These are phyloP conservation scores for Symbiodinium natans DNA, from an alignment of 73 alveolate species.

Conservation along the genomic window DNA sequence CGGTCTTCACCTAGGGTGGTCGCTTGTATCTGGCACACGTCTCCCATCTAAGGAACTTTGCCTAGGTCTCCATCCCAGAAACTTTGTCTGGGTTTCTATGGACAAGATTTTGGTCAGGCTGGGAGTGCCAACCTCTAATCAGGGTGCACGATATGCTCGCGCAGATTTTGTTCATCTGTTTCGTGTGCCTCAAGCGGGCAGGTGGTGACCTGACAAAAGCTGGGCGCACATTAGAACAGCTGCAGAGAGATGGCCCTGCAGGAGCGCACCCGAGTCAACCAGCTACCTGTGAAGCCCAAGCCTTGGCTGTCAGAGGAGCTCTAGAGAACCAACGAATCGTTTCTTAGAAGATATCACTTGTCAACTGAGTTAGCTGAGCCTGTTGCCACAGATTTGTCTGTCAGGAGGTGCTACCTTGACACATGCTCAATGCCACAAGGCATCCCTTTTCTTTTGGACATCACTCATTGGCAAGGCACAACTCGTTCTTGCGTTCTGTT, in stretches of 20 bases:
- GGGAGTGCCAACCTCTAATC: too few relatives aligned
- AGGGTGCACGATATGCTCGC: not conserved
- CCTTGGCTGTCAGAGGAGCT: not conserved
- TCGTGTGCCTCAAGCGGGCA: conserved; percentile 17
- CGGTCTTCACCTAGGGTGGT: too few relatives aligned
- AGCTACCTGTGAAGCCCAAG: conserved; percentile 80
- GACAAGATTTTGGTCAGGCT: not conserved
- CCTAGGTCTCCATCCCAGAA: not conserved
- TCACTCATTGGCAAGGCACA: too few relatives aligned
- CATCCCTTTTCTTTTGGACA: too few relatives aligned
- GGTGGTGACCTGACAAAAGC: conserved; percentile 38
- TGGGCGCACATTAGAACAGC: not conserved
- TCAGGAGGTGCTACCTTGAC: conserved; percentile 64
- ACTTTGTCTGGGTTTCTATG: not conserved
- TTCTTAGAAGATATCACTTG: not conserved
- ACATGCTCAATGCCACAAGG: too few relatives aligned
- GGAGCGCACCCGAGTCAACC: conserved; percentile 32
- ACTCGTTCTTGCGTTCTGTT: too few relatives aligned
- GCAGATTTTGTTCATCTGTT: not conserved
- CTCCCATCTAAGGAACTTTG: not conserved
- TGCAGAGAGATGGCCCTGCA: not conserved
- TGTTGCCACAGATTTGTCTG: conserved; percentile 52
- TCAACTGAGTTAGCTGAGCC: not conserved
- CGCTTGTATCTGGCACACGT: not conserved
- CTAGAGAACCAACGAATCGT: not conserved